Evolutionary conservation across 1,284 basidiomycete genomes (phyloP), one percentile per base, ranked within the genome.

Genomic region (Cronartium quercuum): DNA sequence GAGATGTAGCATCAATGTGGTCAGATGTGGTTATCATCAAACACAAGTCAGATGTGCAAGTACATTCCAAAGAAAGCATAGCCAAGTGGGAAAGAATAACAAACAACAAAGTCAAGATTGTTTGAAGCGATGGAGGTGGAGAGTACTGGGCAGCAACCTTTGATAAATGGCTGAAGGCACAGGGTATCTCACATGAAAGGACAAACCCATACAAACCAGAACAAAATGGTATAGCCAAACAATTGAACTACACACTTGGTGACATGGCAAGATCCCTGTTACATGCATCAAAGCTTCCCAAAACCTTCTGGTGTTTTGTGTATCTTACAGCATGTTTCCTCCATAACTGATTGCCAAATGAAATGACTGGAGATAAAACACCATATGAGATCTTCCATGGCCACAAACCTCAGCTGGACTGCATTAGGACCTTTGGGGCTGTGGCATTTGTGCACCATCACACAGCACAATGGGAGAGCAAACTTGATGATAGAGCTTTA

Each of bases 361-460:
- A 47, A 47, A n/a, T 47, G n/a, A 10, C 44, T 47, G n/a, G n/a
- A n/a, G n/a, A n/a, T n/a, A n/a, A n/a, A n/a, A n/a, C n/a, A n/a
- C n/a, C n/a, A n/a, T n/a, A n/a, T n/a, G n/a, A n/a, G n/a, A n/a
- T n/a, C n/a, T n/a, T n/a, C n/a, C n/a, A n/a, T n/a, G n/a, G n/a
- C n/a, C n/a, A n/a, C n/a, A n/a, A n/a, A n/a, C n/a, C n/a, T n/a
- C n/a, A n/a, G n/a, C n/a, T n/a, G n/a, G n/a, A n/a, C n/a, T n/a
- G n/a, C n/a, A n/a, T n/a, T n/a, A n/a, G n/a, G n/a, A n/a, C n/a
- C n/a, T n/a, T n/a, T n/a, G n/a, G n/a, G n/a, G 67, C 60, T n/a
- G 57, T 69, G 6, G 67, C 57, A 5, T 69, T 69, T 42, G 67
- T 69, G 6, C 55, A 69, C 29, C 60, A 60, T 34, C 67, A n/a